Base-by-base conservation (phyloP, 352 stramenopile genomes). In the Phytophthora pistaciae region DNA sequence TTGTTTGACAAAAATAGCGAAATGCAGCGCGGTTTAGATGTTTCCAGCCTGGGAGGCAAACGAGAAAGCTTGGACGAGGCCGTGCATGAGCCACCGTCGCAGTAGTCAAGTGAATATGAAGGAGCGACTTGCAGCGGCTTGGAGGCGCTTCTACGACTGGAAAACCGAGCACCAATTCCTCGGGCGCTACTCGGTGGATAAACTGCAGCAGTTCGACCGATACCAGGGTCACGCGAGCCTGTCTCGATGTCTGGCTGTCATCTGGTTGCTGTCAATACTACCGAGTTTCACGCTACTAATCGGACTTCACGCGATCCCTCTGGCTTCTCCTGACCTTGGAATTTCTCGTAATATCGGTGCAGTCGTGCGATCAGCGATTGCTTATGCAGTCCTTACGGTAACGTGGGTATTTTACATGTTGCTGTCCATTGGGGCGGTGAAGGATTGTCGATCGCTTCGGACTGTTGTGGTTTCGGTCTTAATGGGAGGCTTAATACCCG, bases 181-280 rank as follows among this genome's bases (percentile, higher is more conserved):
- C 4, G 73, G 73, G 20, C 73, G 73, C 9, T 82, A 75, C 54
- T 82, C 75, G 3, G 70, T 82, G 29, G 64, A 80, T 44, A 78
- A 82, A 66, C 60, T 84, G 3, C 63, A 78, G 23, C 69, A 72
- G 9, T 82, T 80, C 49, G 48, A 75, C 36, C 48, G 64, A 38
- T 84, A 84, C 48, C 60, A 80, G 59, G 13, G 27, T 0, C 9
- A 31, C 44, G 52, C 63, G n/a, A 57, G 42, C 1, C 23, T 70
- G 8, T 48, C 21, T 18, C 61, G 68, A 16, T 75, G 68, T 7
- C 25, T 75, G 18, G 38, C 1, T 49, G 72, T 80, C n/a, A 65
- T 80, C n/a, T 56, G 31, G 44, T 13, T 80, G 23, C 50, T 77
- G 25, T 61, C 68, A 13, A 3, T 67, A 13, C 5, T 74, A 4